Evolutionary conservation across 805 yeast species (phyloP).

Genomic region (Kodamaea nitidulidarum): DNA sequence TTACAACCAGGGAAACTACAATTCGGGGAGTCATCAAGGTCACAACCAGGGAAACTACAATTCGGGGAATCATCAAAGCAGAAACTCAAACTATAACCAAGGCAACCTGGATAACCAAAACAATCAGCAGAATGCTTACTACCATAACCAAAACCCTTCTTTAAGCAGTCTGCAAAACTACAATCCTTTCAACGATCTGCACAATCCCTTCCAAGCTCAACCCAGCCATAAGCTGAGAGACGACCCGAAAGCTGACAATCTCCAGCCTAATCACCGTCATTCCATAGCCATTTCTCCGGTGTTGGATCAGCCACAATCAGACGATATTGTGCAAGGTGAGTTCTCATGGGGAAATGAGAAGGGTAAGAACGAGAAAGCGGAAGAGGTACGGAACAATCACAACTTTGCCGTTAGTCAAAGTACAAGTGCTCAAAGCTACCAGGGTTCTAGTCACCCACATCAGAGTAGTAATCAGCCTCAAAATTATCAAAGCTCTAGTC

Average conservation of each 20-base stretch:
- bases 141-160: background rate
- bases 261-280: conserved; percentile 20
- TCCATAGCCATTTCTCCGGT: conserved; percentile 27
- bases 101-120: too few relatives aligned
- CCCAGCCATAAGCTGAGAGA: too few relatives aligned
- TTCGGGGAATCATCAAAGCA: too few relatives aligned
- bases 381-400: too few relatives aligned
- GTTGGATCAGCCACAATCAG: conserved; percentile 6
- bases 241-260: background rate
- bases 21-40: too few relatives aligned
- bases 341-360: background rate
- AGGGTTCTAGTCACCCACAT: too few relatives aligned
- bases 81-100: too few relatives aligned
- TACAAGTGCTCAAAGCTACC: too few relatives aligned
- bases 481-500: too few relatives aligned
- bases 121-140: conserved; percentile 1
- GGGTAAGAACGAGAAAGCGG: background rate
- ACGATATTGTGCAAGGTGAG: conserved; percentile 6
- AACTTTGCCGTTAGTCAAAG: too few relatives aligned
- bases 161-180: background rate
- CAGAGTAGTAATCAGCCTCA: too few relatives aligned
- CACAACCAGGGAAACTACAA: background rate
- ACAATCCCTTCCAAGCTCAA: too few relatives aligned
- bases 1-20: background rate
- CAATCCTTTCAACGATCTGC: background rate